Evolutionary conservation across 148 eudicot genomes (phyloP).

Genomic region (Tetragonia tetragonoides): DNA sequence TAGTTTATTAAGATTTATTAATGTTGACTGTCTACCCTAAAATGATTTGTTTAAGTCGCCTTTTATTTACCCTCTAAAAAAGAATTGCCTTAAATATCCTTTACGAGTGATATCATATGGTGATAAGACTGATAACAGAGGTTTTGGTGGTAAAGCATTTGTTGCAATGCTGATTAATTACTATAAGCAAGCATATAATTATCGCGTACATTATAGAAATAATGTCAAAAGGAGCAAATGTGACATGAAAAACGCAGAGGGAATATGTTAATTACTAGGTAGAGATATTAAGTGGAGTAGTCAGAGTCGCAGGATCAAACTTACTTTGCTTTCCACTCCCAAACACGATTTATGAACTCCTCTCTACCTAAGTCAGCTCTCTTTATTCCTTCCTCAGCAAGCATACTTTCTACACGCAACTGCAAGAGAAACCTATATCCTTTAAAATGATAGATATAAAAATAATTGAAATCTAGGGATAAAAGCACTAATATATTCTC

Average conservation of each 20-base stretch:
- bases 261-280: background rate
- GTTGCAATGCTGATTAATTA: no score
- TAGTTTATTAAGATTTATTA: no score
- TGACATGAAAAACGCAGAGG: background rate
- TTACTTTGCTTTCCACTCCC: slow-evolving; percentile 99
- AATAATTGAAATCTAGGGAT: no score
- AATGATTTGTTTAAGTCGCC: no score
- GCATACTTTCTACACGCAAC: slow-evolving; percentile 98
- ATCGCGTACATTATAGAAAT: background rate
- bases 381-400: slow-evolving; percentile 87
- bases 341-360: slow-evolving; percentile 78
- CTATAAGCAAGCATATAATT: no score
- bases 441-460: background rate
- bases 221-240: background rate
- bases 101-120: no score
- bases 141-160: no score
- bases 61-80: no score
- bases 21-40: no score
- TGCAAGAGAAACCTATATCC: slow-evolving; percentile 40
- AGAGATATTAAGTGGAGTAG: background rate
- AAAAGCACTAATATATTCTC: no score
- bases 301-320: slow-evolving; percentile 12
- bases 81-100: no score
- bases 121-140: no score
- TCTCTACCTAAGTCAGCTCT: slow-evolving; percentile 88